Evolutionary conservation across 2,329 filamentous ascomycete species (phyloP).

Genomic region (Colletotrichum tropicicola): DNA sequence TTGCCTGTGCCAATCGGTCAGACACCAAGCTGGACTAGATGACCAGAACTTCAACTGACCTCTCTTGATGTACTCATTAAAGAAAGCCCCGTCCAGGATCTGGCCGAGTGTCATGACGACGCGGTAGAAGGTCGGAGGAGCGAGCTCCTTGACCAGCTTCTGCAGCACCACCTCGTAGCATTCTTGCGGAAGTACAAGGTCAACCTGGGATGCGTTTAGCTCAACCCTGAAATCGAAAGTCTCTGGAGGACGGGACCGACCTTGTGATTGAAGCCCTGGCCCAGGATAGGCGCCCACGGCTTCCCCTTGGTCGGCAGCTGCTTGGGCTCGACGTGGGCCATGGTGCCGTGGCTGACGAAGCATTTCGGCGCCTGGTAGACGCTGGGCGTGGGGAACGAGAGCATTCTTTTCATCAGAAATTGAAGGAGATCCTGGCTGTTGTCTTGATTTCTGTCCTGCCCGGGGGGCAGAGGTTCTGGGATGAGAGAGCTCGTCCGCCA

Average conservation of each 20-base stretch:
- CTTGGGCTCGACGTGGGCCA: constrained; percentile 75
- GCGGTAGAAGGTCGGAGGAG: constrained; percentile 65
- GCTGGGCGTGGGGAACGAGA: constrained; percentile 52
- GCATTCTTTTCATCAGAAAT: constrained; percentile 53
- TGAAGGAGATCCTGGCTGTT: no score
- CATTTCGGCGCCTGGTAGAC: constrained; percentile 72
- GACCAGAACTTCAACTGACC: constrained; percentile 54
- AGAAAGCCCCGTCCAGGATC: constrained; percentile 78
- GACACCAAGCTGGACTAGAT: no score
- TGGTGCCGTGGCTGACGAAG: constrained; percentile 74
- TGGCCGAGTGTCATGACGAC: constrained; percentile 78
- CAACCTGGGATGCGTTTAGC: constrained; percentile 53
- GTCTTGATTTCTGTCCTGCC: no score
- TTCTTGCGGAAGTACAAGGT: constrained; percentile 77
- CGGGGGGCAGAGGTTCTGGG: not conserved
- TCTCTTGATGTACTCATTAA: constrained; percentile 84
- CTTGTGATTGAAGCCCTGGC: constrained; percentile 75
- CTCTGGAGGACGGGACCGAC: constrained; percentile 48
- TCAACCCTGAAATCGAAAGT: no score
- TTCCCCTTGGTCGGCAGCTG: constrained; percentile 77
- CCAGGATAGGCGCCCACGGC: constrained; percentile 76
- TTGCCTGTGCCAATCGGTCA: constrained; percentile 64
- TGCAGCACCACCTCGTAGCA: constrained; percentile 62
- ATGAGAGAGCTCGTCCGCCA: not conserved
- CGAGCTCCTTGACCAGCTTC: constrained; percentile 53